Conservation (phyloP, 176 grass and related monocot species). For the Dactylis glomerata region DNA sequence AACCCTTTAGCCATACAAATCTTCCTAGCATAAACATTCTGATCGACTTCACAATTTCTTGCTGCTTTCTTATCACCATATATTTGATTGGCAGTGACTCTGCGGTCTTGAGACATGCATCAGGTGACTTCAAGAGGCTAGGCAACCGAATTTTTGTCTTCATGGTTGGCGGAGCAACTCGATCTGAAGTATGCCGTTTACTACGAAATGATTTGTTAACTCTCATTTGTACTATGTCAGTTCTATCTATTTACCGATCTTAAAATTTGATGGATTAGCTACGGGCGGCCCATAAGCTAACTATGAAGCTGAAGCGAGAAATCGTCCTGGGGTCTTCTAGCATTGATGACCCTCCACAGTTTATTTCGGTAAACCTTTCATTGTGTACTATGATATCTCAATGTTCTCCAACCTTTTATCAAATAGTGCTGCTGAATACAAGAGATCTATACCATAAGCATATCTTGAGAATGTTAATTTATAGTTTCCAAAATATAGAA, state of each 20-base stretch:
- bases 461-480: neutral
- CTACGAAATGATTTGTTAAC: neutral
- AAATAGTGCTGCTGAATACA: neutral
- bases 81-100: slow-evolving; percentile 69
- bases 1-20: neutral
- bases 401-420: neutral
- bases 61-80: slow-evolving; percentile 11
- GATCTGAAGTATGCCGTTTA: slow-evolving; percentile 68
- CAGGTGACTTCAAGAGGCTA: slow-evolving; percentile 90
- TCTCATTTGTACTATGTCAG: neutral
- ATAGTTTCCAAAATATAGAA: neutral
- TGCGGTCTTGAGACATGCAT: slow-evolving; percentile 56
- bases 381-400: neutral
- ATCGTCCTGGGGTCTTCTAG: slow-evolving; percentile 79
- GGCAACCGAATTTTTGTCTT: slow-evolving; percentile 90
- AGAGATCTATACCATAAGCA: neutral
- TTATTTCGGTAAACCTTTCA: slow-evolving; percentile 57
- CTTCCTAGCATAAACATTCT: neutral
- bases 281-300: slow-evolving; percentile 76
- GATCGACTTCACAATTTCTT: neutral
- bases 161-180: slow-evolving; percentile 91
- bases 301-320: slow-evolving; percentile 81
- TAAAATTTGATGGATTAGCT: slow-evolving; percentile 45
- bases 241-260: neutral
- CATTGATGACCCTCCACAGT: slow-evolving; percentile 72